Base-by-base conservation (phyloP, 1,284 basidiomycete species). In the Mycena sp. region DNA sequence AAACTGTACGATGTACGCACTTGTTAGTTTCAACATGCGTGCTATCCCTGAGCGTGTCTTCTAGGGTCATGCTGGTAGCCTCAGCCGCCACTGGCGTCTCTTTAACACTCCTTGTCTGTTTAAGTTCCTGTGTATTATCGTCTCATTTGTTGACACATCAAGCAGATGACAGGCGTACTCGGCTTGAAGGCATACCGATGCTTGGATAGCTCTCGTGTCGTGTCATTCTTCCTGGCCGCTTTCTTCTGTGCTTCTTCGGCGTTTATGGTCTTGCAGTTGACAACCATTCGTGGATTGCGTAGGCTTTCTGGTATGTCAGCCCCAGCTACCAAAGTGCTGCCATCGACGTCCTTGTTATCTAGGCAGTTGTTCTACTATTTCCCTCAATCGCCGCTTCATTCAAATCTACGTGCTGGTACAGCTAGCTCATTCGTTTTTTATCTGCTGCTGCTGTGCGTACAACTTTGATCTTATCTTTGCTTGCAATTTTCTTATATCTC, bases 131-230 rank as follows among this genome's bases (percentile, higher is more conserved):
- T 29, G n/a, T 48, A 23, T 58, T 30, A 35, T 41, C 40, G 51
- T 58, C 19, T 64, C 44, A 45, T 56, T 26, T 30, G 32, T 19
- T 55, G 26, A 55, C 32, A 3, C 16, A 65, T 44, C 29, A 6
- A 30, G 21, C 16, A 90, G 88, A 81, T 89, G 48, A 83, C 86
- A 0, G 87, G 87, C 30, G 85, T 90, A 41, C 76, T 89, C 43
- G 88, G 88, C 6, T 76, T 86, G 67, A 91, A 91, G 72, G 87
- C 86, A 6, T 91, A 89, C 69, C 84, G 83, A 67, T 89, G 87
- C 69, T 76, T 89, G 63, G 82, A 85, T 69, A 83, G 85, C 64
- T 83, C 85, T n/a, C 79, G 80, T 26, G 67, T 85, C 60, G 83
- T 90, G 40, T 76, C 85, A 19, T 68, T 77, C 11, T 67, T 80